Conservation (phyloP, 257 asterid species). For the Linaria vulgaris region DNA sequence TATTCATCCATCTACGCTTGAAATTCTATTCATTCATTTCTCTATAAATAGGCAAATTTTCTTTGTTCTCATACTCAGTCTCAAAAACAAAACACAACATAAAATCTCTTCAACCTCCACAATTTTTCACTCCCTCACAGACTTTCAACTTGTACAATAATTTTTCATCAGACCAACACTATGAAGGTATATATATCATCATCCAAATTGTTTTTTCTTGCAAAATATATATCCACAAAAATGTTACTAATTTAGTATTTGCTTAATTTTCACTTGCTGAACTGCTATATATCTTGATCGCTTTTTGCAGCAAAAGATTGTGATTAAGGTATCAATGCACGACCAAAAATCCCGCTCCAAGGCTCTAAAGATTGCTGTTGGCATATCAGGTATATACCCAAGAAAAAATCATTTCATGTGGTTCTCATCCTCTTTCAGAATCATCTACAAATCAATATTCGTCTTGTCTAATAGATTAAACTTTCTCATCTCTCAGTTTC, state of each 20-base stretch:
- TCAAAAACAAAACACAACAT: no score
- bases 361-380: conserved; percentile 40
- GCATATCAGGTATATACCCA: conserved; percentile 32
- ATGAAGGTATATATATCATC: conserved; percentile 16
- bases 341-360: conserved; percentile 44
- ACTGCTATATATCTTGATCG: neutral
- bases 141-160: neutral
- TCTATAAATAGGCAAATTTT: neutral
- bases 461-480: no score
- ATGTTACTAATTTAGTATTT: no score
- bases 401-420: no score
- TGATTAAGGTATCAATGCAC: conserved; percentile 42
- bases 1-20: no score
- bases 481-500: no score
- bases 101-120: no score
- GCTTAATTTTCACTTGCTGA: neutral
- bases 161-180: neutral
- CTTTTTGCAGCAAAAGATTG: conserved; percentile 48
- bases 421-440: no score
- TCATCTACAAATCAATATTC: no score
- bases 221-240: no score
- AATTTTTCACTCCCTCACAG: no score
- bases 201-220: no score
- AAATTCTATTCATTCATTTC: neutral
- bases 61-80: neutral